Base-by-base conservation (phyloP, 1,284 basidiomycete genomes). In the Ustilago vetiveriae region DNA sequence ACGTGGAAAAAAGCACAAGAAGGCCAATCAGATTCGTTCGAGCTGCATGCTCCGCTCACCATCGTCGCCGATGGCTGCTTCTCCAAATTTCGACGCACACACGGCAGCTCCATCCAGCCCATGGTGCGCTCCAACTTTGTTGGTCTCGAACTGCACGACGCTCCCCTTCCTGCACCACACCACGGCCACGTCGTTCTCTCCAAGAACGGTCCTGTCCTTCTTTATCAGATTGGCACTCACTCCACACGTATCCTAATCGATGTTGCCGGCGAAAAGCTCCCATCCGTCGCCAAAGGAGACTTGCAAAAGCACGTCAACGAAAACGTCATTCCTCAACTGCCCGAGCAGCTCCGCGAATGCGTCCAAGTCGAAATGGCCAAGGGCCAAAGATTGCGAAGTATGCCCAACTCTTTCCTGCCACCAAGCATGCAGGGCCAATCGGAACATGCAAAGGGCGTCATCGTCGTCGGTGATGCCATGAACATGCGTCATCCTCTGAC, bases 401-500 rank as follows among this genome's bases (percentile, higher is more conserved):
- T 98, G 95, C 94, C 96, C 42, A 98, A 98, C 83, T 91, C 91
- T 0, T 97, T 92, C 86, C 86, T 99, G 3, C 92, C 94, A 0
- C 85, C 94, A 0, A 86, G 89, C 16, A 86, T 90, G 78, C 96
- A 98, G 81, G 92, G 91, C 11, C 51, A 90, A 72, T 73, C 30
- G 53, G 55, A 75, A 23, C 59, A 79, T 7, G 72, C 88, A 63
- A 85, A 88, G 50, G 94, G 94, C 19, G 89, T 89, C 8, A 86
- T 98, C 66, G 87, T 98, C 54, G 86, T 97, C 36, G 96, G 96
- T 5, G 96, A 98, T 82, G 90, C 95, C 1, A 95, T 94, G 90
- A 99, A 98, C 82, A 98, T 98, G 94, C 90, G 96, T 1, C 96
- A 99, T 83, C 95, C 96, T 0, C 86, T 99, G 11, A 98, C 95